Evolutionary conservation across 345 rosid genomes (phyloP).

Genomic region (Syzygium aqueum): DNA sequence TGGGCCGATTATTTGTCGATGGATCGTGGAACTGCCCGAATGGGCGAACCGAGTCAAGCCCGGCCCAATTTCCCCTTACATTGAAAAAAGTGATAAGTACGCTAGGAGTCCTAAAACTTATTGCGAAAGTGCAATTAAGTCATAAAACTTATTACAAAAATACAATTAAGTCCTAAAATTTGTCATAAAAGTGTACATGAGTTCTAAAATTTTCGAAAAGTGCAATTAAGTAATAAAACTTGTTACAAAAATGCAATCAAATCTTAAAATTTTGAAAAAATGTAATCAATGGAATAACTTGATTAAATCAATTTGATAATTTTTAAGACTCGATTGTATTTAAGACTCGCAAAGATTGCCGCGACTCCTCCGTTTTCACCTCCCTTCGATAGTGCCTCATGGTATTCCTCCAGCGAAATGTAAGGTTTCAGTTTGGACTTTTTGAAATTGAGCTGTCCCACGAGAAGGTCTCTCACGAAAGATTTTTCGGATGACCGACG

Average conservation of each 20-base stretch:
- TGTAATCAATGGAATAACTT: too few species aligned
- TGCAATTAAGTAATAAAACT: too few species aligned
- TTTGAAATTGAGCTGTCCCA: slow-evolving; percentile 11
- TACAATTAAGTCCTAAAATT: too few species aligned
- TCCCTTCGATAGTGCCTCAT: slow-evolving; percentile 23
- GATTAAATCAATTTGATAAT: too few species aligned
- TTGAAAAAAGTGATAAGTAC: neutral
- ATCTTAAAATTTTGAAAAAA: too few species aligned
- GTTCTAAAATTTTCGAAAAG: too few species aligned
- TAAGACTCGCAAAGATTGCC: neutral
- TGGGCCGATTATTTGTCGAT: neutral
- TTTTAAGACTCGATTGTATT: too few species aligned
- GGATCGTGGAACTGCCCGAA: neutral
- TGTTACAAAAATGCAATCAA: too few species aligned
- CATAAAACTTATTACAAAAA: too few species aligned
- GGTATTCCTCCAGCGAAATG: slow-evolving; percentile 11
- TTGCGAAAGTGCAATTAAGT: too few species aligned
- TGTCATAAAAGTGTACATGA: too few species aligned
- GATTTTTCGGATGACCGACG: slow-evolving; percentile 38
- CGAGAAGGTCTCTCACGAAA: slow-evolving; percentile 18
- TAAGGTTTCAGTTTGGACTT: slow-evolving; percentile 4
- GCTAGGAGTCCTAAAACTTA: too few species aligned
- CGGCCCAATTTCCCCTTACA: neutral
- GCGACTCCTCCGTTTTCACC: slow-evolving; percentile 20
- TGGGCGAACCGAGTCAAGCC: neutral